These are phyloP conservation scores for Globisporangium abappressorium DNA, from an alignment of 352 stramenopile species.

Conservation along the genomic window DNA sequence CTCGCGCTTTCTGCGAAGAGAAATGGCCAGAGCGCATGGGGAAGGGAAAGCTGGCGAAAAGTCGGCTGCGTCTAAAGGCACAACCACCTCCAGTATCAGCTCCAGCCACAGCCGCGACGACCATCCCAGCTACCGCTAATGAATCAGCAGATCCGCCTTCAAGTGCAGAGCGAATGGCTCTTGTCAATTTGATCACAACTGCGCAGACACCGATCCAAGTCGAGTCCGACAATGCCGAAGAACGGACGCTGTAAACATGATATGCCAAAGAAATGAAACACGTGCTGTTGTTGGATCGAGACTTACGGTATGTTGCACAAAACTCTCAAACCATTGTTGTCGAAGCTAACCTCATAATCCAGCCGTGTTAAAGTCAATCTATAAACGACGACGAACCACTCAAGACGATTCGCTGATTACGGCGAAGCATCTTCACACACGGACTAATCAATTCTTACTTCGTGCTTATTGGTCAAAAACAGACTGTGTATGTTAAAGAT, in stretches of 20 bases:
- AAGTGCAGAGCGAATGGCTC: neutral
- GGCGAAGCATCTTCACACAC: too few species aligned
- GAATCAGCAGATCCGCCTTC: neutral
- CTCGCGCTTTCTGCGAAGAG: conserved; percentile 54
- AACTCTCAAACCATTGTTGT: neutral
- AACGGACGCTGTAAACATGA: neutral
- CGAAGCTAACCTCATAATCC: neutral
- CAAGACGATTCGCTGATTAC: neutral
- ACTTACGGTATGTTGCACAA: neutral
- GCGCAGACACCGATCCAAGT: neutral
- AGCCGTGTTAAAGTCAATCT: neutral
- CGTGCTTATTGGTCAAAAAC: too few species aligned
- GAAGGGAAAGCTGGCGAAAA: conserved; percentile 39
- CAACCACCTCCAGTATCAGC: neutral
- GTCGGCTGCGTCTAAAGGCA: conserved; percentile 24
- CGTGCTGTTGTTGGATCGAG: neutral
- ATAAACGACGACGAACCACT: neutral
- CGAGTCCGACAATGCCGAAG: neutral
- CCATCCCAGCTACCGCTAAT: neutral
- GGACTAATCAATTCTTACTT: too few species aligned
- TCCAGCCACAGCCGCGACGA: neutral
- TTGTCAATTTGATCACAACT: conserved; percentile 4
- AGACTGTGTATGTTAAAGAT: too few species aligned
- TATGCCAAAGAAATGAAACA: neutral
- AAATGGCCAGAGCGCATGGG: conserved; percentile 62